Base-by-base conservation (phyloP, 805 yeast species). In the Starmera dryadoides region DNA sequence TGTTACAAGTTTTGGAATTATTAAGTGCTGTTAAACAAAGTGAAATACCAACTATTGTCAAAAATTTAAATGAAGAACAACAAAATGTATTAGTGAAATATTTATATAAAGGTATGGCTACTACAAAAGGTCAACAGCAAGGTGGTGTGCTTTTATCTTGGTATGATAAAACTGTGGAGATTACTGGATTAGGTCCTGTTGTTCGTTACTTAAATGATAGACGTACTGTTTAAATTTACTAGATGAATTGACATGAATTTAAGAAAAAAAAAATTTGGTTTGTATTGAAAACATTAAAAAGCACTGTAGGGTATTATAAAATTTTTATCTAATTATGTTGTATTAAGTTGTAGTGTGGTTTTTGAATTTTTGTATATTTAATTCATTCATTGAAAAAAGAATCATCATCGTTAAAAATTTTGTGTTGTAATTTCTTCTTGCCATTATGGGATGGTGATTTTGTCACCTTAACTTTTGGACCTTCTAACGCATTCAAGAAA, bases 81-180 rank as follows among this genome's bases (percentile, higher is more conserved):
- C 83, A 81, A 48, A 91, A 86, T 50, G 78, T 75, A 2, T 73
- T 93, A 53, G 69, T 88, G 34, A 93, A 93, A 59, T 86, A 84
- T 58, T 66, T 93, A 39, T 93, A 89, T 63, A 82, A 81, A 53
- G 87, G 87, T 23, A 87, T 93, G 95, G 67, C 79, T 34, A 64
- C 80, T 10, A 73, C 80, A 23, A 79, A 77, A 48, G 89, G 93
- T 10, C 86, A 86, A 47, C 85, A 82, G 52, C 87, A 81, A 46
- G 95, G 96, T 16, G 95, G 95, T 35, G 71, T 81, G 35, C 61
- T 93, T 49, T 74, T 93, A 50, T 77, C 82, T 25, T 93, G 98
- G 98, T 86, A 82, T 57, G 97, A 91, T 50, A 88, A 87, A 63
- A 76, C 91, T 16, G 80, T 86, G 29, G 94, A 83, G 44, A 65